Evolutionary conservation across 192 early-diverging fungal genomes (phyloP).

Genomic region (Gryganskiella cystojenkinii): DNA sequence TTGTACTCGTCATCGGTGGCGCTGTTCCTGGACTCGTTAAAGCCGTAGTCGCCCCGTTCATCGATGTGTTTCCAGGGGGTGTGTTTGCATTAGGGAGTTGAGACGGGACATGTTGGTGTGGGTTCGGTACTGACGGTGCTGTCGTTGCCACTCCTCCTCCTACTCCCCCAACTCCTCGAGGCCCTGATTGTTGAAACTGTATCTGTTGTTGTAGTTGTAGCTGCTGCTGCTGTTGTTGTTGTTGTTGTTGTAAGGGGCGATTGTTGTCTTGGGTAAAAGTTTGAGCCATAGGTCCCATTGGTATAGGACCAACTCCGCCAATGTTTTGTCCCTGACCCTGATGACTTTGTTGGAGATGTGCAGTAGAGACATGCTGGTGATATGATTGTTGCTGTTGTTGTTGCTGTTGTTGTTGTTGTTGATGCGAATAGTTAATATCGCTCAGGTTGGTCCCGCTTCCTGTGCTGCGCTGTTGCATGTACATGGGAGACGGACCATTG

Average conservation of each 20-base stretch:
- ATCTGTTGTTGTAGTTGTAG: constrained; percentile 11
- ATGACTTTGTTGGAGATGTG: too few species aligned
- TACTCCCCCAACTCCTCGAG: background rate
- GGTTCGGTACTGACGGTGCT: background rate
- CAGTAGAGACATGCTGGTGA: too few species aligned
- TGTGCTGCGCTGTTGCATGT: too few species aligned
- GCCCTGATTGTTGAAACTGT: background rate
- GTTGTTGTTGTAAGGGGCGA: constrained; percentile 2
- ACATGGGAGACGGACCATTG: background rate
- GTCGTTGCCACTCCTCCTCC: background rate
- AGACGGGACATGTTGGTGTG: background rate
- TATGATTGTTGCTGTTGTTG: too few species aligned
- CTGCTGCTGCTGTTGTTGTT: constrained; percentile 9
- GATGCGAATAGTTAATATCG: too few species aligned
- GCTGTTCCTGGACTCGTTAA: background rate
- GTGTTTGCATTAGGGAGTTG: background rate
- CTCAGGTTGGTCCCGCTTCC: too few species aligned
- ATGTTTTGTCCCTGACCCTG: too few species aligned
- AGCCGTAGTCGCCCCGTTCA: too few species aligned
- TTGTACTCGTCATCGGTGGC: background rate
- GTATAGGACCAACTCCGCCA: too few species aligned
- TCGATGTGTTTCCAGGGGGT: too few species aligned
- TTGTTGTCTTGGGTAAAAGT: background rate
- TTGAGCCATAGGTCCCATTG: background rate
- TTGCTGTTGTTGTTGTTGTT: too few species aligned